Percentiles rank a stretch among this genome's conserved stretches.
phyloP scores from a whole-genome alignment of 768 basidiomycete species.

The Trametes sanguinea region DNA sequence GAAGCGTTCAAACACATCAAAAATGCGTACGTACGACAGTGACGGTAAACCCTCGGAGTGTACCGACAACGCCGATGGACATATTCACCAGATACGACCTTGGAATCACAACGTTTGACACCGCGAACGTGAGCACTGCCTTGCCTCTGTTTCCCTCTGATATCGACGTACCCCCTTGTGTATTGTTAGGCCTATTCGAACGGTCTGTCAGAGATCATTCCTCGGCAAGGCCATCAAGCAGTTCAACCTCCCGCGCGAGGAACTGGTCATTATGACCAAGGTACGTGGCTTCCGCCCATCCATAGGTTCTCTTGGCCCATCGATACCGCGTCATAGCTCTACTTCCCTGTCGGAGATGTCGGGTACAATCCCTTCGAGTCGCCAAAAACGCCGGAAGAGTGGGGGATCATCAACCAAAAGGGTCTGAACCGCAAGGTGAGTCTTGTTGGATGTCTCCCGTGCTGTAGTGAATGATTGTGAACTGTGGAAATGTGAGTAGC shows the following conservation, averaged over 20 bases:
- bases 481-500: slow-evolving; percentile 37
- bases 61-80: no score
- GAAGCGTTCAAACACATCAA: slow-evolving; percentile 44
- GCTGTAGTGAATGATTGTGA: neutral
- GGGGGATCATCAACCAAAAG: slow-evolving; percentile 39
- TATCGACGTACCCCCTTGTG: no score
- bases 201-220: slow-evolving; percentile 46
- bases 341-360: slow-evolving; percentile 14
- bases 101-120: slow-evolving; percentile 42
- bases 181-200: slow-evolving; percentile 38
- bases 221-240: slow-evolving; percentile 51
- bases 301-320: neutral
- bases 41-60: no score
- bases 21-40: slow-evolving; percentile 24
- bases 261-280: slow-evolving; percentile 57
- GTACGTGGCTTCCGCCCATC: slow-evolving; percentile 12
- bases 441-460: neutral
- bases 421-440: slow-evolving; percentile 37
- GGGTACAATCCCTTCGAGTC: slow-evolving; percentile 1
- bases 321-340: slow-evolving; percentile 10
- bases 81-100: slow-evolving; percentile 33
- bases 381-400: slow-evolving; percentile 23
- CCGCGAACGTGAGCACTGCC: slow-evolving; percentile 26
- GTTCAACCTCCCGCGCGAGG: slow-evolving; percentile 46
- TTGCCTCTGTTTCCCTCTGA: no score